These are phyloP conservation scores for Xerocomus spinulosus DNA, from an alignment of 768 basidiomycete species.

Conservation along the genomic window DNA sequence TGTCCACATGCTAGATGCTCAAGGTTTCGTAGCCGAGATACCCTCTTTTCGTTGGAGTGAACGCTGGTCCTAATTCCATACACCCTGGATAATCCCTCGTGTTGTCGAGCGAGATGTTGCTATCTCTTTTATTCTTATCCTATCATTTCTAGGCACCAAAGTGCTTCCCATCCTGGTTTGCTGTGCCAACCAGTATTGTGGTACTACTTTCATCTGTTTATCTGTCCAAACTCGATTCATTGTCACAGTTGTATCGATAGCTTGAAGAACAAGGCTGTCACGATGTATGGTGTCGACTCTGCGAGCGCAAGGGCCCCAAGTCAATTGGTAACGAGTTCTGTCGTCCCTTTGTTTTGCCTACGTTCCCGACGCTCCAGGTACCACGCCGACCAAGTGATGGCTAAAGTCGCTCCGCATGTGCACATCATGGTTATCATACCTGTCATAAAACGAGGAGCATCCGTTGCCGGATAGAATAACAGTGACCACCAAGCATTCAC, in stretches of 20 bases:
- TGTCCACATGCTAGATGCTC: not conserved
- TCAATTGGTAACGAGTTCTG: not conserved
- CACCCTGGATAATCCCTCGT: conserved; percentile 10
- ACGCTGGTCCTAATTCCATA: conserved; percentile 5
- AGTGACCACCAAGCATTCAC: conserved; percentile 69
- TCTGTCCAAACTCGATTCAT: conserved; percentile 4
- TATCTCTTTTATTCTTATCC: conserved; percentile 1
- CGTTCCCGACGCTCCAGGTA: conserved; percentile 43
- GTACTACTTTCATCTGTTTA: conserved; percentile 1
- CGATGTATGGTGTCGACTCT: not conserved
- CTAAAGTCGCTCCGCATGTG: conserved; percentile 51
- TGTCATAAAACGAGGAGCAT: conserved; percentile 61
- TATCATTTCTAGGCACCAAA: not conserved
- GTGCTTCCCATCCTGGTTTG: conserved; percentile 8
- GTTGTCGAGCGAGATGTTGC: conserved; percentile 14
- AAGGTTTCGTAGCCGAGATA: not conserved
- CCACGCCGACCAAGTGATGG: conserved; percentile 53
- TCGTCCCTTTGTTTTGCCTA: not conserved
- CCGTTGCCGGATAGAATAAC: conserved; percentile 68
- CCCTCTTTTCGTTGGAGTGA: conserved; percentile 6
- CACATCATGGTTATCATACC: conserved; percentile 70
- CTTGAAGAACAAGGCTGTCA: conserved; percentile 1
- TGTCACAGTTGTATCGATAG: conserved; percentile 13
- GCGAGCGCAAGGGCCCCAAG: not conserved
- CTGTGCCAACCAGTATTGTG: conserved; percentile 15